These are phyloP conservation scores for Senna siamea DNA, from an alignment of 306 rosid genomes.

Conservation along the genomic window DNA sequence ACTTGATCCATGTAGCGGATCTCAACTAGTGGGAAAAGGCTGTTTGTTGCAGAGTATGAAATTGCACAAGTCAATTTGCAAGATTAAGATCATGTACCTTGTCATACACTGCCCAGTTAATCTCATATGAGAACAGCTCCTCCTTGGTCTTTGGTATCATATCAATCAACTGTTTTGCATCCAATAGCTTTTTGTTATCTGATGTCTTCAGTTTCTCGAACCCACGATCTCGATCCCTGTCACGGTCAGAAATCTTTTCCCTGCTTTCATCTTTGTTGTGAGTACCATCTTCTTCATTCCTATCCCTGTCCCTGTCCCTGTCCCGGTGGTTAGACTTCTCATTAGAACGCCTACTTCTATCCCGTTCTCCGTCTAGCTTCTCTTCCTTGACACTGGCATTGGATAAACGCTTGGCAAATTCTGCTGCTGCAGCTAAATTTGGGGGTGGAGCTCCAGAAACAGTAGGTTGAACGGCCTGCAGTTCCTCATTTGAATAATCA, in stretches of 20 bases:
- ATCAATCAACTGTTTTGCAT: constrained; percentile 93
- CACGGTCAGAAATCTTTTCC: constrained; percentile 60
- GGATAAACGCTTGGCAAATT: constrained; percentile 92
- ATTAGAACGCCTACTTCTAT: constrained; percentile 74
- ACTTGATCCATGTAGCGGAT: too few relatives aligned
- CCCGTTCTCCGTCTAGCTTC: constrained; percentile 72
- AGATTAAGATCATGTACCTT: constrained; percentile 53
- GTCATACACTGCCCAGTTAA: constrained; percentile 91
- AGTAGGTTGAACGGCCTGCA: constrained; percentile 81
- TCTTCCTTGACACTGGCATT: constrained; percentile 78
- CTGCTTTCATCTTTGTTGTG: constrained; percentile 74
- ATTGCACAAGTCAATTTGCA: not conserved
- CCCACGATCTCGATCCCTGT: constrained; percentile 71
- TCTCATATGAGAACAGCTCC: constrained; percentile 88
- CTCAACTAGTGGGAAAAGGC: too few relatives aligned
- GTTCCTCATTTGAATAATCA: constrained; percentile 96
- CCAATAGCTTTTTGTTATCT: constrained; percentile 80
- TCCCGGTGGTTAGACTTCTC: constrained; percentile 79
- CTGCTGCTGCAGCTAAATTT: constrained; percentile 98
- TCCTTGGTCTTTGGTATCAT: constrained; percentile 98
- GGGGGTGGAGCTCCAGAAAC: constrained; percentile 70
- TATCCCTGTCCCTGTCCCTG: constrained; percentile 46
- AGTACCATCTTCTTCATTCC: constrained; percentile 63
- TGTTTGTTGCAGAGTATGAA: too few relatives aligned
- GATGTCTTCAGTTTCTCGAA: constrained; percentile 64